Percentiles rank a stretch among this genome's conserved stretches.
Evolutionary conservation across 2,329 filamentous ascomycete genomes (phyloP).

Genomic region (Diaporthe sp.): DNA sequence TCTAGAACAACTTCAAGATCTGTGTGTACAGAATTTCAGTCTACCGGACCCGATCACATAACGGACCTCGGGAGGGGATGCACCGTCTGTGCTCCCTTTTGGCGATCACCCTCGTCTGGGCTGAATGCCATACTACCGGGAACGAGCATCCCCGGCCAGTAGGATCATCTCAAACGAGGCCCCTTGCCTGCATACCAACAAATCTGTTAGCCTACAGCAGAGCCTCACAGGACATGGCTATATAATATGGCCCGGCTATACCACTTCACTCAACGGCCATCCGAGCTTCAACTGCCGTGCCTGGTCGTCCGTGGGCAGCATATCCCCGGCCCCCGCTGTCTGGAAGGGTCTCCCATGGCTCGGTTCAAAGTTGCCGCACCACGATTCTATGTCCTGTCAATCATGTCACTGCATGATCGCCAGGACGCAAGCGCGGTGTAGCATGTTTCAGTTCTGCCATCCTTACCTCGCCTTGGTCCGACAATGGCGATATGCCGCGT

Average conservation of each 20-base stretch:
- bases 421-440: conserved; percentile 23
- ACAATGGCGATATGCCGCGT: conserved; percentile 8
- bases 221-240: conserved; percentile 3
- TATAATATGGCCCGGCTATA: conserved; percentile 2
- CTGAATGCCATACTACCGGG: background rate
- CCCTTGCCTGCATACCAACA: background rate
- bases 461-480: conserved; percentile 22
- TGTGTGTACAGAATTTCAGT: conserved; percentile 10
- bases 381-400: conserved; percentile 28
- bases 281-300: conserved; percentile 29
- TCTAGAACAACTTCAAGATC: conserved; percentile 13
- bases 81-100: conserved; percentile 25
- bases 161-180: conserved; percentile 6
- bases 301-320: background rate
- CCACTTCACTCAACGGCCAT: conserved; percentile 12
- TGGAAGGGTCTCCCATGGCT: conserved; percentile 11
- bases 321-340: background rate
- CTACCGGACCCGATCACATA: background rate
- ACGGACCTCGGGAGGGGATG: conserved; percentile 21
- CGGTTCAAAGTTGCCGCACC: conserved; percentile 24
- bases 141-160: conserved; percentile 19
- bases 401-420: conserved; percentile 28
- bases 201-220: background rate
- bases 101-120: conserved; percentile 9
- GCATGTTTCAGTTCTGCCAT: conserved; percentile 27